These are phyloP conservation scores for Echinosophora koreensis DNA, from an alignment of 306 rosid species.

Conservation along the genomic window DNA sequence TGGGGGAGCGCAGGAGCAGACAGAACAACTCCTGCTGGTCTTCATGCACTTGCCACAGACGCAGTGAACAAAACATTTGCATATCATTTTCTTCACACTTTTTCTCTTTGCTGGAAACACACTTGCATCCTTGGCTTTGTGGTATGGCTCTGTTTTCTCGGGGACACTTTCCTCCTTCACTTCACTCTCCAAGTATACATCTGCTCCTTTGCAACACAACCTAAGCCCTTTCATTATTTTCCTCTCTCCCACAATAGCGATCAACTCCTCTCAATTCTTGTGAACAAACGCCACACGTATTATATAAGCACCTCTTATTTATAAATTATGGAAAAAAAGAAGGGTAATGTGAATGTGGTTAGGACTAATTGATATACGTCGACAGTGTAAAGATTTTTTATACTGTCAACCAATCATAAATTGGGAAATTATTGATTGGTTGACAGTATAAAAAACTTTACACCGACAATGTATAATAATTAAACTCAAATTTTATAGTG, in stretches of 20 bases:
- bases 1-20: background rate
- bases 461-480: no score
- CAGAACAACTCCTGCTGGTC: background rate
- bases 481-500: no score
- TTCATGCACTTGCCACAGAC: slow-evolving; percentile 22
- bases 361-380: background rate
- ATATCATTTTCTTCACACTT: slow-evolving; percentile 51
- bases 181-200: background rate
- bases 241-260: background rate
- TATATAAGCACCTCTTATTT: background rate
- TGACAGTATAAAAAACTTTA: no score
- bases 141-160: background rate
- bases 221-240: slow-evolving; percentile 26
- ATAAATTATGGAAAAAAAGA: background rate
- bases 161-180: background rate
- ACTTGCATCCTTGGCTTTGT: slow-evolving; percentile 42
- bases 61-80: slow-evolving; percentile 24
- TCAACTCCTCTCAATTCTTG: background rate
- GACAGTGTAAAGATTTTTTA: no score
- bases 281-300: background rate
- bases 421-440: no score
- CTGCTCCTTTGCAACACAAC: slow-evolving; percentile 28
- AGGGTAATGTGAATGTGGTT: background rate
- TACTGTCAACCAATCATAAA: no score
- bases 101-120: slow-evolving; percentile 57